These are phyloP conservation scores for Schwanniomyces pseudopolymorphus DNA, from an alignment of 805 yeast species.

Conservation along the genomic window DNA sequence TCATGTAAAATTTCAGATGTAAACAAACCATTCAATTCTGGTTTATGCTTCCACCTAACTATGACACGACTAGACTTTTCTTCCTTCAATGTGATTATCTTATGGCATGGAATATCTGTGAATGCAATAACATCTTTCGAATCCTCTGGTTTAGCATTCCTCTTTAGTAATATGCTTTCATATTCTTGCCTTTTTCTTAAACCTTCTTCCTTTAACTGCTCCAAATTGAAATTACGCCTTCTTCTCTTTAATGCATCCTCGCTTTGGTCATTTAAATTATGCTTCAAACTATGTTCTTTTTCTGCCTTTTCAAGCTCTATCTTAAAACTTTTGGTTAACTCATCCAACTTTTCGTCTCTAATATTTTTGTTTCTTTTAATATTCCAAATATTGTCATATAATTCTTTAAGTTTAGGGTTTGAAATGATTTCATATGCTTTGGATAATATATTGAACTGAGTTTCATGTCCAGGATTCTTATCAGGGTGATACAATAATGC, in stretches of 20 bases:
- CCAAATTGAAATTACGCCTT: slow-evolving; percentile 10
- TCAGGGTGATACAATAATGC: slow-evolving; percentile 44
- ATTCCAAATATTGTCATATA: slow-evolving; percentile 31
- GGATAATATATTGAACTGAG: slow-evolving; percentile 31
- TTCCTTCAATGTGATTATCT: neutral
- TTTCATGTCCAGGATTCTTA: slow-evolving; percentile 29
- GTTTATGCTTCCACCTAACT: slow-evolving; percentile 48
- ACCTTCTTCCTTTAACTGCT: slow-evolving; percentile 27
- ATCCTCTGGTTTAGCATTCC: slow-evolving; percentile 3
- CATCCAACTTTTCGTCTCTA: slow-evolving; percentile 15
- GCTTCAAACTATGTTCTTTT: slow-evolving; percentile 11
- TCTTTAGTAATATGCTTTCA: slow-evolving; percentile 19
- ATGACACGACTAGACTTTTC: slow-evolving; percentile 15
- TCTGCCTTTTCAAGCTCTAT: slow-evolving; percentile 28
- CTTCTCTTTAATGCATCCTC: slow-evolving; percentile 2
- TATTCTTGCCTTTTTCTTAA: slow-evolving; percentile 19
- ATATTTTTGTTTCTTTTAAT: slow-evolving; percentile 9
- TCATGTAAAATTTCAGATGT: slow-evolving; percentile 29
- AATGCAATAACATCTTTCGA: slow-evolving; percentile 15
- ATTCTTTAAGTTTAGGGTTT: slow-evolving; percentile 18
- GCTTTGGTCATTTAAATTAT: slow-evolving; percentile 5
- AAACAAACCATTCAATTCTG: slow-evolving; percentile 30
- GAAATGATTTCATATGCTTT: slow-evolving; percentile 31
- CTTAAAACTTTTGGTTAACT: slow-evolving; percentile 24
- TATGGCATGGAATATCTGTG: slow-evolving; percentile 15